Percentiles rank a stretch among this genome's conserved stretches.
Evolutionary conservation across 306 rosid genomes (phyloP).

Genomic region (Psophocarpus tetragonolobus): DNA sequence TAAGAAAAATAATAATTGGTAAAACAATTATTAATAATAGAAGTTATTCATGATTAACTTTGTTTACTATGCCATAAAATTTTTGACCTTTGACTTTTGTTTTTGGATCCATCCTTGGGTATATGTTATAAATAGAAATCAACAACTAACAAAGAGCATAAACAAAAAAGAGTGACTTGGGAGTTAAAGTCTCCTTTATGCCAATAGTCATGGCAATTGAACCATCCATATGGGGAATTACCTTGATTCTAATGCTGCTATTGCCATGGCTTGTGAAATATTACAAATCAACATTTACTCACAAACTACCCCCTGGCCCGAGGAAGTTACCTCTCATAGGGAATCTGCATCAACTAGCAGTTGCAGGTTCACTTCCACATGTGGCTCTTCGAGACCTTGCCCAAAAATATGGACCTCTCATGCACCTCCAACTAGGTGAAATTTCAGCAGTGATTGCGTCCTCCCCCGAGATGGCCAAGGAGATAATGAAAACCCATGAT

Average conservation of each 20-base stretch:
- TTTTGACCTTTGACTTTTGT: too few species aligned
- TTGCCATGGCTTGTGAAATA: background rate
- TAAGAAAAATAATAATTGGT: too few species aligned
- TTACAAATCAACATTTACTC: background rate
- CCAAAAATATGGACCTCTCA: constrained; percentile 20
- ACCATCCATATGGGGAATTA: too few species aligned
- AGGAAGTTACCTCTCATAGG: constrained; percentile 33
- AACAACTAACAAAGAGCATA: too few species aligned
- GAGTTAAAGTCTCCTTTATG: too few species aligned
- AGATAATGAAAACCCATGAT: constrained; percentile 23
- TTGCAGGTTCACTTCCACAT: constrained; percentile 22
- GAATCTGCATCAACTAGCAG: constrained; percentile 33
- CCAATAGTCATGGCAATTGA: too few species aligned
- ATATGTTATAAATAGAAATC: too few species aligned
- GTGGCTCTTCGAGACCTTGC: background rate
- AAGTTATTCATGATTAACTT: too few species aligned
- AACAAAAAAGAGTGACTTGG: too few species aligned
- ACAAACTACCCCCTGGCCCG: constrained; percentile 20
- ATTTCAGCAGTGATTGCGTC: background rate
- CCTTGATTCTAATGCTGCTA: background rate
- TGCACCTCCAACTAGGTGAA: constrained; percentile 34
- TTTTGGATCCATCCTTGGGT: too few species aligned
- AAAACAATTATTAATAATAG: too few species aligned
- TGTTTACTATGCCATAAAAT: too few species aligned
- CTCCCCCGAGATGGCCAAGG: constrained; percentile 23